These are phyloP conservation scores for Aspergillus egyptiacus DNA, from an alignment of 495 filamentous ascomycete genomes.

Conservation along the genomic window DNA sequence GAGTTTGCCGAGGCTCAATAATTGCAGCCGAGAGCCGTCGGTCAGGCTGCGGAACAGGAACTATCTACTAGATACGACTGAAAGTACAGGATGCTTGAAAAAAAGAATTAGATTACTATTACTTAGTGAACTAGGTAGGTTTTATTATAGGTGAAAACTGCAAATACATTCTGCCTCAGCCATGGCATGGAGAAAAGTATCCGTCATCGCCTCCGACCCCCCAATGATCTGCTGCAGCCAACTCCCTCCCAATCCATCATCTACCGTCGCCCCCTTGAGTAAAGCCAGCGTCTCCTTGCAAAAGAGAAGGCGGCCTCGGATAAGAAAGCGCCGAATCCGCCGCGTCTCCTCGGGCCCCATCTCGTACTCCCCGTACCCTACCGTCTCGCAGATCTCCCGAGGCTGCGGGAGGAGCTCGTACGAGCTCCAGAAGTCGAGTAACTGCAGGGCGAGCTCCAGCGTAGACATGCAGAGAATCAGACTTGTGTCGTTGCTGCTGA, in stretches of 20 bases:
- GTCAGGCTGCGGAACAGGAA: too few relatives aligned
- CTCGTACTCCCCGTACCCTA: constrained; percentile 39
- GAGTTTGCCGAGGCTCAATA: constrained; percentile 8
- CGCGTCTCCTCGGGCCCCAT: constrained; percentile 30
- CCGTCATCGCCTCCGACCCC: constrained; percentile 32
- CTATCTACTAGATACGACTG: too few relatives aligned
- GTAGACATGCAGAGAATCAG: constrained; percentile 30
- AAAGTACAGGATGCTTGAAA: too few relatives aligned
- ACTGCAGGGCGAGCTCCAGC: constrained; percentile 30
- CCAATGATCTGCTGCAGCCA: constrained; percentile 31
- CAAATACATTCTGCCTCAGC: constrained; percentile 31
- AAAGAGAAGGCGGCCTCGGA: constrained; percentile 27
- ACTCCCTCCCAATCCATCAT: constrained; percentile 11
- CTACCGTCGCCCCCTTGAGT: constrained; percentile 16
- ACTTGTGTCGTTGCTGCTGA: constrained; percentile 25
- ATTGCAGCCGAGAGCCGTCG: constrained; percentile 5
- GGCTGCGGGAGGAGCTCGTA: constrained; percentile 20
- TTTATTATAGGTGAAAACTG: constrained; percentile 9
- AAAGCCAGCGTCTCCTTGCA: constrained; percentile 27
- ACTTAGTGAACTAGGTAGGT: neutral
- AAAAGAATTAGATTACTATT: constrained; percentile 3
- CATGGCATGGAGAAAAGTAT: constrained; percentile 29
- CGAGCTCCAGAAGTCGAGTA: constrained; percentile 34
- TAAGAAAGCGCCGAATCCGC: constrained; percentile 29
- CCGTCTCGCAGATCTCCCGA: constrained; percentile 10